These are phyloP conservation scores for Talaromyces islandicus DNA, from an alignment of 2,329 filamentous ascomycete genomes.

Conservation along the genomic window DNA sequence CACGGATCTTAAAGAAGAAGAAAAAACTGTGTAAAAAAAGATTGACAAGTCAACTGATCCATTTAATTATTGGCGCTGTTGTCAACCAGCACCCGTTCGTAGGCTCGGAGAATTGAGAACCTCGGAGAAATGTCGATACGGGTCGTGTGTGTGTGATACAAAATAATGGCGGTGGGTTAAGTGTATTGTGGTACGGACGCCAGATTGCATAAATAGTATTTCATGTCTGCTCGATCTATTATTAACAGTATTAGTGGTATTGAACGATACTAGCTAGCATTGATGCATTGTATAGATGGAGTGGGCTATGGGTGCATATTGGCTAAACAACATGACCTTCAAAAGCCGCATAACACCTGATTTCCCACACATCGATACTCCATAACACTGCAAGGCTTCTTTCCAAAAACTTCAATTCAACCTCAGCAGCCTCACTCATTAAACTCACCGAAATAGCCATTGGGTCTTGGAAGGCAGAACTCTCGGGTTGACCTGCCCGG, in stretches of 20 bases:
- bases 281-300: too few relatives aligned
- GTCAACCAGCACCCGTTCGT: not conserved
- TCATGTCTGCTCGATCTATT: too few relatives aligned
- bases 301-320: not conserved
- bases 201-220: not conserved
- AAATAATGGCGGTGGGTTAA: not conserved
- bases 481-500: conserved; percentile 9
- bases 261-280: too few relatives aligned
- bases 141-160: not conserved
- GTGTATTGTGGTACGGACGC: not conserved
- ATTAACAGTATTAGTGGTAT: not conserved
- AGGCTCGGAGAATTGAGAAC: not conserved
- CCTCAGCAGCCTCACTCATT: not conserved
- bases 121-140: not conserved
- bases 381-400: not conserved
- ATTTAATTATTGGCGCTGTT: not conserved
- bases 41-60: not conserved
- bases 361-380: not conserved
- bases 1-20: not conserved
- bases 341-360: not conserved
- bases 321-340: not conserved
- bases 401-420: not conserved
- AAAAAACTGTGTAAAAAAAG: too few relatives aligned
- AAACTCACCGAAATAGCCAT: not conserved
- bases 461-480: too few relatives aligned